Base-by-base conservation (phyloP, 768 basidiomycete species). In the Mycena albidolilacea region DNA sequence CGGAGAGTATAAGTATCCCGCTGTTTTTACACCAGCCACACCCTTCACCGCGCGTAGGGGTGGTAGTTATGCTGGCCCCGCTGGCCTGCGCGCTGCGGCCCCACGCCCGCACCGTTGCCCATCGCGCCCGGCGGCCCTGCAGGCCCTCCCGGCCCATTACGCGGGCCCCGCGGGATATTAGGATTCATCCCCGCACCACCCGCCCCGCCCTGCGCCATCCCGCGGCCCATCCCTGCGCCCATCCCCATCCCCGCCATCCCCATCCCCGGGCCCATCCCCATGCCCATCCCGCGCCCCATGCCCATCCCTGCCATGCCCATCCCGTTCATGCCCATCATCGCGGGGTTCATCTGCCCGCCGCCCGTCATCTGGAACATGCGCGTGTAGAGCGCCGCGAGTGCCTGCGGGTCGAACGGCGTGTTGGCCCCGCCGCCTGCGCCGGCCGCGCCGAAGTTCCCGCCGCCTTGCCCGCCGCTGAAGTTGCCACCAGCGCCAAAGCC, bases 301-400 rank as follows among this genome's bases (percentile, higher is more conserved):
- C 85, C 86, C 14, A 85, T 87, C 85, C 46, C 46, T 6, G 41
- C 41, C 46, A 48, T 48, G 46, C 82, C 82, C 77, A 84, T 82
- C 35, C 82, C 81, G n/a, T 78, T 81, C 82, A 83, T 84, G 7
- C 85, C 86, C 14, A 85, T 87, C 86, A 88, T 91, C 80, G 86
- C 88, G 5, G 88, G 87, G 78, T 89, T 89, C 83, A 88, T 86
- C 62, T 80, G 82, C 3, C 87, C 88, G 0, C 85, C 90, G 46
- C 90, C 89, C 60, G 94, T 89, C 85, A 95, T 93, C 79, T 93
- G 91, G 87, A 95, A 93, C 97, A 99, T 98, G 73, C 96, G 93
- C 44, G 97, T 95, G 83, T 98, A 99, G 71, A 98, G 91, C 69
- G 93, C 90, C 0, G 96, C 96, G 80, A 99, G 92, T 1, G 95